Percentiles rank a stretch among this genome's conserved stretches.
These are phyloP conservation scores for Claviceps monticola DNA, from an alignment of 2,329 filamentous ascomycete species.

Conservation along the genomic window DNA sequence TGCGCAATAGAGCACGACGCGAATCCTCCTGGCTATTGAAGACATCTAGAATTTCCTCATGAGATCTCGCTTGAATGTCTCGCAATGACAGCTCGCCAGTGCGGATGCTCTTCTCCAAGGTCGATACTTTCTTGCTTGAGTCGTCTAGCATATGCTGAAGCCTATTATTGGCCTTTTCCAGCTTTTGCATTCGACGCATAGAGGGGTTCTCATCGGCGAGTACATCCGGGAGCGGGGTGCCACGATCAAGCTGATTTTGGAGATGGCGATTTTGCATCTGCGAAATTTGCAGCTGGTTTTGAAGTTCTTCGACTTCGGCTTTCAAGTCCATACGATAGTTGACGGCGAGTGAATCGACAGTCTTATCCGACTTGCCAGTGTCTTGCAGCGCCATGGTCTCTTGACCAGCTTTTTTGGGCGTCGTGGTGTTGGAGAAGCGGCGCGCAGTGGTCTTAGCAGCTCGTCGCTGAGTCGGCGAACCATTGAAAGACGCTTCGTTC, in stretches of 20 bases:
- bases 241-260: conserved; percentile 69
- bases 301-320: conserved; percentile 77
- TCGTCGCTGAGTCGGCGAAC: conserved; percentile 60
- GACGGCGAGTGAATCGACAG: conserved; percentile 65
- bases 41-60: conserved; percentile 85
- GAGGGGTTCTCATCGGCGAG: conserved; percentile 71
- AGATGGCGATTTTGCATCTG: conserved; percentile 94
- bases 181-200: conserved; percentile 68
- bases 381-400: conserved; percentile 48
- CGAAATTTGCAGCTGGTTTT: conserved; percentile 84
- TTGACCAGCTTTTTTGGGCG: conserved; percentile 59
- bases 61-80: conserved; percentile 83
- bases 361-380: conserved; percentile 72
- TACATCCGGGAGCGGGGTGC: conserved; percentile 47
- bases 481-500: conserved; percentile 61
- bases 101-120: conserved; percentile 73
- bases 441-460: conserved; percentile 38
- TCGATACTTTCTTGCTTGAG: conserved; percentile 81
- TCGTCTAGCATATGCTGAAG: conserved; percentile 92
- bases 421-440: conserved; percentile 61
- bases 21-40: conserved; percentile 90
- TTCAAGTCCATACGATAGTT: conserved; percentile 86
- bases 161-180: conserved; percentile 82
- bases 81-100: conserved; percentile 78
- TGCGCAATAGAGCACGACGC: conserved; percentile 64